A percentile compares a stretch with the other conserved stretches of the same genome.
Conservation (phyloP, 2,329 filamentous ascomycete species). For the Ustilaginoidea virens region DNA sequence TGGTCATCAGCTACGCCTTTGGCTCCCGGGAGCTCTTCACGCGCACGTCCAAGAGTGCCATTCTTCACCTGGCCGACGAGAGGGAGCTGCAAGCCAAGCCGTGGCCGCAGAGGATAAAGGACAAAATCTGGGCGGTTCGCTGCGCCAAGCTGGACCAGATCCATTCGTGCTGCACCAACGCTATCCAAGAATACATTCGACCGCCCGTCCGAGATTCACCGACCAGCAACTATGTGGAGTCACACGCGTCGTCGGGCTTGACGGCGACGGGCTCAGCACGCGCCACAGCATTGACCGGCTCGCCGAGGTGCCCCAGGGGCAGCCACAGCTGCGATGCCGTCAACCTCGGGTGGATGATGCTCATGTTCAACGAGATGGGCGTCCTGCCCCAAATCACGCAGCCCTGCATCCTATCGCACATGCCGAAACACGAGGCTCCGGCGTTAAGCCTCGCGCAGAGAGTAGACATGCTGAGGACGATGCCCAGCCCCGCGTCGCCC, state of each 20-base stretch:
- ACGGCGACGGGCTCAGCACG: neutral
- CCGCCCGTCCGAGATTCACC: conserved; percentile 10
- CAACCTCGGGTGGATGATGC: conserved; percentile 38
- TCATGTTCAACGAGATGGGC: conserved; percentile 31
- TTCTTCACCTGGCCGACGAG: conserved; percentile 29
- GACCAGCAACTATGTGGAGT: conserved; percentile 7
- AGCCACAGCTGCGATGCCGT: conserved; percentile 35
- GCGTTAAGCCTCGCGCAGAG: conserved; percentile 28
- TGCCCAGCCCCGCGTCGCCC: conserved; percentile 27
- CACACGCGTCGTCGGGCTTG: too few species aligned
- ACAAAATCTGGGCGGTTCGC: conserved; percentile 32
- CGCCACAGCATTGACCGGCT: conserved; percentile 17
- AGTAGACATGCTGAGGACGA: conserved; percentile 24
- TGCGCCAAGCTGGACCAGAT: conserved; percentile 35
- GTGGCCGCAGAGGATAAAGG: conserved; percentile 31
- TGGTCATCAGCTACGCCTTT: conserved; percentile 38
- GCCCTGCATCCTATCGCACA: conserved; percentile 11
- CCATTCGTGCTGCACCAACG: conserved; percentile 25
- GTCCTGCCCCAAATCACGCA: conserved; percentile 26
- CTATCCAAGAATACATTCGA: conserved; percentile 30
- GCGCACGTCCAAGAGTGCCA: conserved; percentile 31
- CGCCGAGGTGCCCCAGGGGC: conserved; percentile 31
- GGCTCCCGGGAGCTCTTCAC: conserved; percentile 32
- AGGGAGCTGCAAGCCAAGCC: conserved; percentile 24
- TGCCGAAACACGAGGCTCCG: conserved; percentile 12